These are phyloP conservation scores for Stromatinia cepivora DNA, from an alignment of 2,329 filamentous ascomycete species.

Conservation along the genomic window DNA sequence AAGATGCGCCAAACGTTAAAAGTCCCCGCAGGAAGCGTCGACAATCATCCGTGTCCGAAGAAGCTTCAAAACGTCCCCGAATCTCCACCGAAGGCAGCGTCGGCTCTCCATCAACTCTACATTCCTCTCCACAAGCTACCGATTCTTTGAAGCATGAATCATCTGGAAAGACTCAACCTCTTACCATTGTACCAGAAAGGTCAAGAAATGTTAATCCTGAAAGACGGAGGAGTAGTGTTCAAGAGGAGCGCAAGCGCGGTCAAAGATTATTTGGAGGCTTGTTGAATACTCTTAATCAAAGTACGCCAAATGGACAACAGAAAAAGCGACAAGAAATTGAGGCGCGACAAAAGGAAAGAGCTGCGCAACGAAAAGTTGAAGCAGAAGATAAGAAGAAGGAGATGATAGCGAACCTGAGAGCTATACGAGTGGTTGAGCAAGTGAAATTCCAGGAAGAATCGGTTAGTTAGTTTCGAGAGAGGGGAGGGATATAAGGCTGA, in stretches of 20 bases:
- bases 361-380: conserved; percentile 70
- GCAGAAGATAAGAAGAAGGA: conserved; percentile 67
- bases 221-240: conserved; percentile 48
- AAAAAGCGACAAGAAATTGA: conserved; percentile 78
- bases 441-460: conserved; percentile 72
- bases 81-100: conserved; percentile 41
- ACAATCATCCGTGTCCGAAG: conserved; percentile 53
- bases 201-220: conserved; percentile 29
- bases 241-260: conserved; percentile 82
- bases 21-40: conserved; percentile 44
- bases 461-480: conserved; percentile 53
- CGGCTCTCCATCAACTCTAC: conserved; percentile 34
- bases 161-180: conserved; percentile 17
- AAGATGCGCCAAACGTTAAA: conserved; percentile 24
- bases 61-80: conserved; percentile 54
- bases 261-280: conserved; percentile 84
- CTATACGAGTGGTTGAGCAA: conserved; percentile 66
- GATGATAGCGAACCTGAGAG: conserved; percentile 62
- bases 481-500: conserved; percentile 16
- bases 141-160: conserved; percentile 22
- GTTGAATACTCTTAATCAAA: conserved; percentile 63
- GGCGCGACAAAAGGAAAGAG: conserved; percentile 74
- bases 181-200: conserved; percentile 1
- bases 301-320: conserved; percentile 60
- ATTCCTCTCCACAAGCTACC: conserved; percentile 35